Conservation (phyloP, 129 eudicot species). For the Flaveria sonorensis region DNA sequence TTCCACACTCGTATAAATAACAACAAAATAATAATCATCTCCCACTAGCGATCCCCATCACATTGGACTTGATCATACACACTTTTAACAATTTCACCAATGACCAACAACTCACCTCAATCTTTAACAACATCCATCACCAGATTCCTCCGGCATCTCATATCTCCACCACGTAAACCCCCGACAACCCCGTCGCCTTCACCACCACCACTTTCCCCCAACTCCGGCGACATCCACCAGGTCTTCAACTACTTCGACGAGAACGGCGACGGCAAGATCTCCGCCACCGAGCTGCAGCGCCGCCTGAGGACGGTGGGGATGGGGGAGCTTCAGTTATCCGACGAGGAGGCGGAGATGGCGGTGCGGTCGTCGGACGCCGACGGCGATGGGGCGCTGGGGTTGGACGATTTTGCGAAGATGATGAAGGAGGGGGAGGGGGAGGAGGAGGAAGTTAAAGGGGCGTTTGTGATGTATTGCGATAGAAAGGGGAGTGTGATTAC, state of each 20-base stretch:
- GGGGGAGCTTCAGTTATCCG: constrained; percentile 28
- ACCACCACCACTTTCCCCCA: not conserved
- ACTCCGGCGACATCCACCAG: constrained; percentile 27
- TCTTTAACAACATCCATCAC: not conserved
- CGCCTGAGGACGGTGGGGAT: constrained; percentile 31
- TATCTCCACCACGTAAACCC: constrained; percentile 18
- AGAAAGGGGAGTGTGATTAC: constrained; percentile 38
- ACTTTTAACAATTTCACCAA: too few relatives aligned
- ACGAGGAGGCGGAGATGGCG: constrained; percentile 48
- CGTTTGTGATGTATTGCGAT: constrained; percentile 49
- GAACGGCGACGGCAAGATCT: constrained; percentile 52
- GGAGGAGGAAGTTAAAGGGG: constrained; percentile 46
- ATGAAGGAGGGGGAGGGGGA: constrained; percentile 39
- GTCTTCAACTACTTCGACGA: constrained; percentile 56
- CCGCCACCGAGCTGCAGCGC: constrained; percentile 38
- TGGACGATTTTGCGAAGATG: constrained; percentile 48
- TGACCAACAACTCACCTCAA: not conserved
- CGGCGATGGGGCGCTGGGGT: constrained; percentile 47
- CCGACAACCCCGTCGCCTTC: not conserved
- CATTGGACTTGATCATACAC: too few relatives aligned
- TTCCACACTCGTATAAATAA: not conserved
- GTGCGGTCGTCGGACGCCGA: constrained; percentile 41
- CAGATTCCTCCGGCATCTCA: constrained; percentile 18
- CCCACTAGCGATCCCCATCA: too few relatives aligned
- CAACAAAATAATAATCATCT: not conserved